Evolutionary conservation across 345 rosid genomes (phyloP).

Genomic region (Eucalyptus virginea): DNA sequence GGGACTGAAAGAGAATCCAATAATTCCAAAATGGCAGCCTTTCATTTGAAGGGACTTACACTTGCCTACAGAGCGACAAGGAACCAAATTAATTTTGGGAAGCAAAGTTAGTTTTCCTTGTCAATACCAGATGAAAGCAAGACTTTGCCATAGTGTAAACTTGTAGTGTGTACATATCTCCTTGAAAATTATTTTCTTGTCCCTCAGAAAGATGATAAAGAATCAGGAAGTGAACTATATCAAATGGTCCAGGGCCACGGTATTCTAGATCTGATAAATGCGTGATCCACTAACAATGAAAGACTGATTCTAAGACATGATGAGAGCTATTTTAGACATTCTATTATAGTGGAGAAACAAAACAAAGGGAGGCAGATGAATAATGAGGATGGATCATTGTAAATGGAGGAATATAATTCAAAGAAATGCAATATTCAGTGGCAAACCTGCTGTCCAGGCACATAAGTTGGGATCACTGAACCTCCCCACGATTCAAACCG

Average conservation of each 20-base stretch:
- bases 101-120: neutral
- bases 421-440: neutral
- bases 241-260: neutral
- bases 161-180: neutral
- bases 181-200: neutral
- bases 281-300: neutral
- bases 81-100: neutral
- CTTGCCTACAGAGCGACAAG: neutral
- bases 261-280: neutral
- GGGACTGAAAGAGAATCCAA: neutral
- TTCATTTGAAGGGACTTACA: neutral
- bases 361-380: neutral
- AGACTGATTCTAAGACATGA: neutral
- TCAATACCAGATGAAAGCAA: neutral
- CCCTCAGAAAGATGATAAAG: neutral
- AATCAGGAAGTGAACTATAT: neutral
- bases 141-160: neutral
- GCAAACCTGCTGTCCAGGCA: constrained; percentile 80
- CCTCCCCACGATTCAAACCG: constrained; percentile 96
- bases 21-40: neutral
- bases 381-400: neutral
- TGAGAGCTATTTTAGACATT: neutral
- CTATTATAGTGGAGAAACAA: neutral
- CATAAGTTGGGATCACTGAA: constrained; percentile 76
- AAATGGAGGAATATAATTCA: neutral